A percentile compares a stretch with the other conserved stretches of the same genome.
Conservation (phyloP, 75 land plant genomes). For the Pinus taeda region DNA sequence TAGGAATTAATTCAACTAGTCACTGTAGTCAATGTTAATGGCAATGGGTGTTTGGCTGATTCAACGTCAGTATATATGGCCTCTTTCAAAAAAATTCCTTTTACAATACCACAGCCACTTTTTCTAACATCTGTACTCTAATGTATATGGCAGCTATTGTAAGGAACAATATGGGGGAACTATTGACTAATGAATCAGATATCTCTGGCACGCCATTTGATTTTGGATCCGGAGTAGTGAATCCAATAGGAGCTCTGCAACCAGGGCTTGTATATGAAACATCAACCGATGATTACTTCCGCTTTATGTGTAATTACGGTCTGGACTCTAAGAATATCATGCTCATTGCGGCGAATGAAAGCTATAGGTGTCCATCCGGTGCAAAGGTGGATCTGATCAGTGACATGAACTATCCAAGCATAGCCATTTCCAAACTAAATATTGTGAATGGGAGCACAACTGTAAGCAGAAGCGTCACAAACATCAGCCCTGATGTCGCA, state of each 20-base stretch:
- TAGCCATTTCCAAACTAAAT: constrained; percentile 40
- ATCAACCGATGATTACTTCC: constrained; percentile 36
- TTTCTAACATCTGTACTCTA: too few species aligned
- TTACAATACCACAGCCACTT: too few species aligned
- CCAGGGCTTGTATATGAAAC: constrained; percentile 76
- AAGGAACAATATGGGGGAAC: constrained; percentile 36
- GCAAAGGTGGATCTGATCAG: constrained; percentile 29
- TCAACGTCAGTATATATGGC: too few species aligned
- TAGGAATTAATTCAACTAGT: too few species aligned
- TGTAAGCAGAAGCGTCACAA: constrained; percentile 51
- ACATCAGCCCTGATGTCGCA: constrained; percentile 45
- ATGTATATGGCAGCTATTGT: constrained; percentile 35
- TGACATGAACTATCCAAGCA: constrained; percentile 70
- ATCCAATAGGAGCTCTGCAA: constrained; percentile 34
- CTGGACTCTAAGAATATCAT: constrained; percentile 32
- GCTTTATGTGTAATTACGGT: constrained; percentile 62
- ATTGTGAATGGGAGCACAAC: constrained; percentile 9
- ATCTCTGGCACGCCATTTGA: constrained; percentile 55
- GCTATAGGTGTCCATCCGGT: constrained; percentile 46
- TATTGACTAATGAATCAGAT: constrained; percentile 32
- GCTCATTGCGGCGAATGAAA: constrained; percentile 21
- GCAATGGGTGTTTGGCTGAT: too few species aligned
- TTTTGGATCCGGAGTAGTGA: constrained; percentile 70
- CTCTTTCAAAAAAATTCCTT: too few species aligned
- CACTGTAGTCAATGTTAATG: too few species aligned